Conservation (phyloP, 225 moss, liverwort and hornwort genomes). For the Lunularia cruciata region DNA sequence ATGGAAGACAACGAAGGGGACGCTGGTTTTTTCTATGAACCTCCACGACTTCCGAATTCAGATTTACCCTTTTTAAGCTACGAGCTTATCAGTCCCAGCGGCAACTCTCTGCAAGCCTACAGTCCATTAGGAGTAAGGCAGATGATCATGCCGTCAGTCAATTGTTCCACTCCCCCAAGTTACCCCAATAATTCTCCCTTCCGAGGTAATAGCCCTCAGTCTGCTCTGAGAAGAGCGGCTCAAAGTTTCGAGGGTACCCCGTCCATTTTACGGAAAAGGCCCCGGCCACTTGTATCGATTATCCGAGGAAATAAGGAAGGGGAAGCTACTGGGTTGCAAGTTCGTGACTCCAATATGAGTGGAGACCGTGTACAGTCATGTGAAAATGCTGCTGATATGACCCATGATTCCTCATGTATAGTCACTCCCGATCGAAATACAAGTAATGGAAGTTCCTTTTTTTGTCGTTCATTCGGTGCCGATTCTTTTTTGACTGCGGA, state of each 20-base stretch:
- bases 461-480: conserved; percentile 29
- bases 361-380: conserved; percentile 30
- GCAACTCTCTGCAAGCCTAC: conserved; percentile 78
- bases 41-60: conserved; percentile 45
- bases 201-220: conserved; percentile 78
- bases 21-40: conserved; percentile 64
- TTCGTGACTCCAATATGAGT: conserved; percentile 49
- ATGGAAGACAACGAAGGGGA: conserved; percentile 35
- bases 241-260: conserved; percentile 91
- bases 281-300: conserved; percentile 57
- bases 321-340: conserved; percentile 50
- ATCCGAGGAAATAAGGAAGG: conserved; percentile 33
- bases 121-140: conserved; percentile 95
- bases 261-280: conserved; percentile 88
- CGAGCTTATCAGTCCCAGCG: conserved; percentile 68
- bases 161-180: conserved; percentile 70
- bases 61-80: conserved; percentile 89
- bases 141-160: conserved; percentile 86
- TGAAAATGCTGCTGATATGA: conserved; percentile 17
- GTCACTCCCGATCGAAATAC: conserved; percentile 39
- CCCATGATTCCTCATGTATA: conserved; percentile 24
- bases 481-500: conserved; percentile 49
- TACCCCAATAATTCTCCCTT: conserved; percentile 67
- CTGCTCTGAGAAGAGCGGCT: conserved; percentile 84
- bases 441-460: conserved; percentile 10